These are phyloP conservation scores for Persicaria maculosa DNA, from an alignment of 148 eudicot species.

Conservation along the genomic window DNA sequence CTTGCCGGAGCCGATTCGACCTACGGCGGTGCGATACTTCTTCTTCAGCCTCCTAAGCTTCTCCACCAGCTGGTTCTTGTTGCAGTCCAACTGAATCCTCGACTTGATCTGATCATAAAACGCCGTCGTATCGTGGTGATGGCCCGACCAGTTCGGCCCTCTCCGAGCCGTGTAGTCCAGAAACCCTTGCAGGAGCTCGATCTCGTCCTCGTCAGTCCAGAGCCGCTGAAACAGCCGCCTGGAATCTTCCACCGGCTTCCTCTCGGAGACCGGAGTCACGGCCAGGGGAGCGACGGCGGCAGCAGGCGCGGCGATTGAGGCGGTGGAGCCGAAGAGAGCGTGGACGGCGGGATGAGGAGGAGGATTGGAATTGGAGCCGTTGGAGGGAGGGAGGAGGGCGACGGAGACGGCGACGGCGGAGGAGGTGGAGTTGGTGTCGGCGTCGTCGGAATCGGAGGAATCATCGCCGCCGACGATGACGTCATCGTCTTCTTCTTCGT, in stretches of 20 bases:
- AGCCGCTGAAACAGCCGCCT: slow-evolving; percentile 70
- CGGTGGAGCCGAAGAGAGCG: neutral
- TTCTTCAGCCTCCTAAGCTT: slow-evolving; percentile 82
- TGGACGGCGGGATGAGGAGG: neutral
- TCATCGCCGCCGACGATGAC: slow-evolving; percentile 22
- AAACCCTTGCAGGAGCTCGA: slow-evolving; percentile 82
- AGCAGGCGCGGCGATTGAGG: slow-evolving; percentile 17
- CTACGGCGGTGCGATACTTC: slow-evolving; percentile 65
- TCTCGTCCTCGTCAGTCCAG: slow-evolving; percentile 95
- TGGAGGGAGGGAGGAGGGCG: slow-evolving; percentile 9
- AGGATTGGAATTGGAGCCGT: neutral
- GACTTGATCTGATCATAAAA: slow-evolving; percentile 90
- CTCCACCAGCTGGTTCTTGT: slow-evolving; percentile 88
- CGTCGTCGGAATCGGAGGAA: slow-evolving; percentile 24
- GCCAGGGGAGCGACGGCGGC: slow-evolving; percentile 16
- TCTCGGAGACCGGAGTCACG: slow-evolving; percentile 23
- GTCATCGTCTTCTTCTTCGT: slow-evolving; percentile 11
- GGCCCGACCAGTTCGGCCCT: slow-evolving; percentile 43
- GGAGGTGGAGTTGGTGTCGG: slow-evolving; percentile 14
- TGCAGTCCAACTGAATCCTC: slow-evolving; percentile 76
- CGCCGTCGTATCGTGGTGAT: slow-evolving; percentile 76
- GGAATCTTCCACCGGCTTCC: slow-evolving; percentile 55
- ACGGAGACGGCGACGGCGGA: slow-evolving; percentile 14
- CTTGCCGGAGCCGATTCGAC: slow-evolving; percentile 56
- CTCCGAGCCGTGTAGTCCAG: slow-evolving; percentile 48